Percentiles rank a stretch among this genome's conserved stretches.
Conservation (phyloP, 139 green algal species). For the Micractinium conductrix region DNA sequence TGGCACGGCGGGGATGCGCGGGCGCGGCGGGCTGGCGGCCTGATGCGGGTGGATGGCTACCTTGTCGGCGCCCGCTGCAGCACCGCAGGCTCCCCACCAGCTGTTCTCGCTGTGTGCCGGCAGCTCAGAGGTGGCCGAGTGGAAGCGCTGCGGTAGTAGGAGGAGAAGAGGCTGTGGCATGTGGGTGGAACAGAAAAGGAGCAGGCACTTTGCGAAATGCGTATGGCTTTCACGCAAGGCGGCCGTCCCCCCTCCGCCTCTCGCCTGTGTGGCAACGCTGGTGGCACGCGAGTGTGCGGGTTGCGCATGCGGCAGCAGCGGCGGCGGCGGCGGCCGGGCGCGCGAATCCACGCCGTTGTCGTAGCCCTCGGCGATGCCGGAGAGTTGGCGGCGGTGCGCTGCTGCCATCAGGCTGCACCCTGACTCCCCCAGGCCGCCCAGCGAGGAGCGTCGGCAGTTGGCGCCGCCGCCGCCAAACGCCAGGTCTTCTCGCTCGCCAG, state of each 20-base stretch:
- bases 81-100: too few species aligned
- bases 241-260: too few species aligned
- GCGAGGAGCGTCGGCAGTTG: too few species aligned
- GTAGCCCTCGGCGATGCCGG: not conserved
- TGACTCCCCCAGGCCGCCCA: too few species aligned
- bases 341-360: too few species aligned
- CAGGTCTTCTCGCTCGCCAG: too few species aligned
- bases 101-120: not conserved
- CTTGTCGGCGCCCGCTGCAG: not conserved
- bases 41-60: not conserved
- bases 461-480: too few species aligned
- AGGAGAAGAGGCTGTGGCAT: not conserved
- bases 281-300: not conserved
- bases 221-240: not conserved
- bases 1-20: too few species aligned
- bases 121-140: not conserved
- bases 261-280: not conserved
- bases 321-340: too few species aligned
- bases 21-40: not conserved
- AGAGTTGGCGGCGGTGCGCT: constrained; percentile 2
- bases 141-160: not conserved
- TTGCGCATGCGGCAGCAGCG: too few species aligned
- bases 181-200: not conserved
- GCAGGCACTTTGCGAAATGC: not conserved
- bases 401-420: too few species aligned